Conservation (phyloP, 176 grass and related monocot genomes). For the Poa annua region DNA sequence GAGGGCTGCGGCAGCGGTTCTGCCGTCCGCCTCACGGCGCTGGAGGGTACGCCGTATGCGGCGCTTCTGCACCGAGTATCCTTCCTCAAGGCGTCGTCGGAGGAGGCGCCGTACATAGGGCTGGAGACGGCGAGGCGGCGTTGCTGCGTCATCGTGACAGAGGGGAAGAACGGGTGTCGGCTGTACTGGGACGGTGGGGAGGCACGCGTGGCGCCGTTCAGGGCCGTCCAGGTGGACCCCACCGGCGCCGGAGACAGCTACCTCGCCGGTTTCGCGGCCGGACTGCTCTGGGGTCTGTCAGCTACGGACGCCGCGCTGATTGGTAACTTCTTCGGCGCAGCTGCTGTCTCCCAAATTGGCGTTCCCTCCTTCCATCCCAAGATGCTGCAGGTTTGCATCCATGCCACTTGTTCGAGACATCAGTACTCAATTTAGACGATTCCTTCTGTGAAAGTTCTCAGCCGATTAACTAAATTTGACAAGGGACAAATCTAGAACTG, state of each 20-base stretch:
- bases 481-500: neutral
- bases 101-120: slow-evolving; percentile 89
- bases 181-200: slow-evolving; percentile 74
- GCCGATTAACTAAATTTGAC: neutral
- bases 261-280: slow-evolving; percentile 74
- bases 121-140: slow-evolving; percentile 60
- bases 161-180: slow-evolving; percentile 83
- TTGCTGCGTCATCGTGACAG: slow-evolving; percentile 90
- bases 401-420: neutral
- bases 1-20: too few relatives aligned
- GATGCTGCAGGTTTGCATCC: slow-evolving; percentile 80
- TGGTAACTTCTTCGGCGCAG: slow-evolving; percentile 83
- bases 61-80: slow-evolving; percentile 62
- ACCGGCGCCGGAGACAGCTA: slow-evolving; percentile 95
- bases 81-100: slow-evolving; percentile 86
- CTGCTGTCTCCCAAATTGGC: slow-evolving; percentile 73
- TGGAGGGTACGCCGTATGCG: slow-evolving; percentile 58
- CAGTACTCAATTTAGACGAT: neutral
- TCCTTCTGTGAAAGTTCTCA: neutral
- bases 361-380: slow-evolving; percentile 72
- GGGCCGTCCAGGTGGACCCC: slow-evolving; percentile 76
- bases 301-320: slow-evolving; percentile 80
- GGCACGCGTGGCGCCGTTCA: slow-evolving; percentile 66
- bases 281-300: slow-evolving; percentile 78
- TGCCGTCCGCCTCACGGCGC: slow-evolving; percentile 56